Evolutionary conservation across 108 stramenopile species (phyloP), one percentile per base, ranked within the genome.

Genomic region (Pelagomonas calceolata): DNA sequence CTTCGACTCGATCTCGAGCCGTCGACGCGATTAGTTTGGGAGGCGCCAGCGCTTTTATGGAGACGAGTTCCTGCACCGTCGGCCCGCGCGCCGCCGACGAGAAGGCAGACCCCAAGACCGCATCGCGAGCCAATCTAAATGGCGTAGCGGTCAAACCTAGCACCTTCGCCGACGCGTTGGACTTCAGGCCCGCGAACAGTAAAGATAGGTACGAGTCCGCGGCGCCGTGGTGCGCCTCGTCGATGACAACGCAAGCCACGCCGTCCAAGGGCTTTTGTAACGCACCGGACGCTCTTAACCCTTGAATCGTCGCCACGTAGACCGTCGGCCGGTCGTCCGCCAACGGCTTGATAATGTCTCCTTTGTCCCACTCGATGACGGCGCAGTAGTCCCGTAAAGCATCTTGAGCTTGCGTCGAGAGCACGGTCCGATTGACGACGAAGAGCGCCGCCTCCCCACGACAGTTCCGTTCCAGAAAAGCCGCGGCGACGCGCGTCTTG

Each of bases 61-160:
- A 17, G 21, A 26, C 51, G 51, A 60, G 51, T 17, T 60, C 51
- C 21, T 12, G 21, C 21, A 60, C 10, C 51, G 18, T 4, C 30
- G 71, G 71, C 29, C 71, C 71, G 29, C 29, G 15, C 15, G 30
- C 71, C 10, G 63, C 31, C 4, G n/a, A 5, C 0, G 32, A 17
- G 30, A 72, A 72, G n/a, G 65, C 65, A 1, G 4, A 14, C 33
- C 39, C 29, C 4, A 72, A 65, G 34, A 34, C 71, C 36, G 63
- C 71, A 35, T 66, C 71, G 7, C 35, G 34, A 1, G 26, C 12
- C 32, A 72, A 32, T 0, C 71, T 34, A 29, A 66, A 66, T 4
- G 71, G 71, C 26, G 71, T 72, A n/a, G 71, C 71, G 16, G 71
- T 72, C 31, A 72, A 65, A 12, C 71, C 71, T 30, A 72, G 29